Evolutionary conservation across 179 eudicot species (phyloP).

Genomic region (Camellia oleifera): DNA sequence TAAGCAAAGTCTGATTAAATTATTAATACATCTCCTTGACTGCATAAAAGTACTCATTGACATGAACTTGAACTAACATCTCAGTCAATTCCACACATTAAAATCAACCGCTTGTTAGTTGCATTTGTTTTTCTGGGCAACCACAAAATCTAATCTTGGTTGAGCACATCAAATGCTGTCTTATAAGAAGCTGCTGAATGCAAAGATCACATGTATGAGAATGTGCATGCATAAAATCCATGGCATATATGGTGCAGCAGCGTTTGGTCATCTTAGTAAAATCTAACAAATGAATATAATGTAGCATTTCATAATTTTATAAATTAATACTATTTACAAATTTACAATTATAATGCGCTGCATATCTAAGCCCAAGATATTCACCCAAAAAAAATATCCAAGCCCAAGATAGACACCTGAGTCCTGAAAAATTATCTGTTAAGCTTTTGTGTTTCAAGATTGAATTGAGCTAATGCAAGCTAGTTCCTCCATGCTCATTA

Average conservation of each 20-base stretch:
- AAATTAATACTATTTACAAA: too few species aligned
- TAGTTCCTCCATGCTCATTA: neutral
- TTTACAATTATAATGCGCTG: neutral
- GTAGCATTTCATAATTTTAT: neutral
- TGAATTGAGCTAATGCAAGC: neutral
- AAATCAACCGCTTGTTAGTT: neutral
- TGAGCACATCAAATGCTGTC: neutral
- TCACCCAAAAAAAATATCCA: too few species aligned
- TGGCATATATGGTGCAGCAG: conserved; percentile 6
- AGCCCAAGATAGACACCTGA: neutral
- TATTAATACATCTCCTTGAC: neutral
- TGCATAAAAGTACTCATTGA: conserved; percentile 4
- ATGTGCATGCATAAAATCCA: conserved; percentile 1
- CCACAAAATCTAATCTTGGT: neutral
- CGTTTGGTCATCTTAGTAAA: neutral
- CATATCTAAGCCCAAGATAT: neutral
- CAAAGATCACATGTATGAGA: neutral
- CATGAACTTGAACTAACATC: neutral
- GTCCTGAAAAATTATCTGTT: too few species aligned
- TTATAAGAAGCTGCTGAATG: neutral
- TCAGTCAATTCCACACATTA: neutral
- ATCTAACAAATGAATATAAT: neutral
- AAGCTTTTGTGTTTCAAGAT: neutral
- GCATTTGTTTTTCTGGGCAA: neutral
- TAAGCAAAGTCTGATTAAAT: neutral